phyloP scores from a whole-genome alignment of 768 basidiomycete genomes.

The Chlorophyllum brunneum region DNA sequence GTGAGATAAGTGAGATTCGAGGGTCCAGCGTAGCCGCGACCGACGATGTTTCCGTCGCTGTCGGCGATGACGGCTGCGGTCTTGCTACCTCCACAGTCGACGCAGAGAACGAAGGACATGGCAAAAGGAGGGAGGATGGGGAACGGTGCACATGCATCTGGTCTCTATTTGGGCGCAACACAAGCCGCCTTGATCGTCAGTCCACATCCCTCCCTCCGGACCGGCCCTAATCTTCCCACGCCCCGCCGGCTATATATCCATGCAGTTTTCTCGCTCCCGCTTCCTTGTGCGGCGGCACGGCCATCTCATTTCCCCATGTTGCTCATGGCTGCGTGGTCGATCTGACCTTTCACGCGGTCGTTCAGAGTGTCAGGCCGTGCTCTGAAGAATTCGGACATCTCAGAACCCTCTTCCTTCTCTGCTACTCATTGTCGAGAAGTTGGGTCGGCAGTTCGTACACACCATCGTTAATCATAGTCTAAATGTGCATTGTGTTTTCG shows the following conservation, averaged over 20 bases:
- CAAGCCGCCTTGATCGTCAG: background rate
- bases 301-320: conserved; percentile 78
- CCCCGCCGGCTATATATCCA: conserved; percentile 14
- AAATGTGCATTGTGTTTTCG: background rate
- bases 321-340: conserved; percentile 65
- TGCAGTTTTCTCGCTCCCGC: conserved; percentile 13
- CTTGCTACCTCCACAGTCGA: conserved; percentile 89
- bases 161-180: background rate
- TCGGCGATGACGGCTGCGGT: conserved; percentile 72
- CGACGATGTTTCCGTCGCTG: conserved; percentile 53
- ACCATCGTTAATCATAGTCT: background rate
- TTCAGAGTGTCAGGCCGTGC: conserved; percentile 89
- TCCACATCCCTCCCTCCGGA: background rate
- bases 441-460: conserved; percentile 76
- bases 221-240: conserved; percentile 42
- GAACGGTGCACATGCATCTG: background rate
- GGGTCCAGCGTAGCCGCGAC: conserved; percentile 67
- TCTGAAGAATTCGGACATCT: conserved; percentile 74
- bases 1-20: conserved; percentile 86
- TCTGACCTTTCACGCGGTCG: conserved; percentile 51
- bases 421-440: conserved; percentile 41
- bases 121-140: background rate
- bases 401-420: conserved; percentile 69
- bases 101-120: conserved; percentile 72
- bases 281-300: conserved; percentile 80